phyloP scores from a whole-genome alignment of 768 basidiomycete genomes.

The Phanerochaete sordida region DNA sequence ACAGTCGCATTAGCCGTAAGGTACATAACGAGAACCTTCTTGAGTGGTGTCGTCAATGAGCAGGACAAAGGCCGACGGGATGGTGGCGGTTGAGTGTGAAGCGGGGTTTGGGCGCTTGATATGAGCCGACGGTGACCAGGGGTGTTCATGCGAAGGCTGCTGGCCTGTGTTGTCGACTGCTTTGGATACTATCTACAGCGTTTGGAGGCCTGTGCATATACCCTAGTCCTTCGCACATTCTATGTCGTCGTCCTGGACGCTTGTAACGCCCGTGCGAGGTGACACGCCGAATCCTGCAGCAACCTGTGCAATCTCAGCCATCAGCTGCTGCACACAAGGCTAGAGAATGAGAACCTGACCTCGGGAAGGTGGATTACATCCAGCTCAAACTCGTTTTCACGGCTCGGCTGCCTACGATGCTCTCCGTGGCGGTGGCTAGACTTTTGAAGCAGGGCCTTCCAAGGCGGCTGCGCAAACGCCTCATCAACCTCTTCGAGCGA shows the following conservation, averaged over 20 bases:
- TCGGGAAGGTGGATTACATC: conserved; percentile 12
- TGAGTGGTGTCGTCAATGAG: too few species aligned
- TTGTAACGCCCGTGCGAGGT: not conserved
- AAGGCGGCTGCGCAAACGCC: conserved; percentile 30
- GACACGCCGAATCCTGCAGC: not conserved
- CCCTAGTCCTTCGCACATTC: not conserved
- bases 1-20: too few species aligned
- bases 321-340: not conserved
- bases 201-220: not conserved
- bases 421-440: too few species aligned
- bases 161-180: too few species aligned
- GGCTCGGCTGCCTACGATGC: too few species aligned
- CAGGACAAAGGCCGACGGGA: too few species aligned
- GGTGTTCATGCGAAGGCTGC: too few species aligned
- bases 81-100: too few species aligned
- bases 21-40: too few species aligned
- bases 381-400: conserved; percentile 1
- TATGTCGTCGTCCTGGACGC: not conserved
- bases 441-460: conserved; percentile 6
- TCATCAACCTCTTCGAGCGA: conserved; percentile 40
- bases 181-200: not conserved
- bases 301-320: not conserved
- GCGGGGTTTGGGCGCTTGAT: too few species aligned
- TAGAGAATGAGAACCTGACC: conserved; percentile 10
- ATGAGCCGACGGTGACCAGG: too few species aligned